phyloP scores from a whole-genome alignment of 139 green algal genomes.

The Dunaliella primolecta region DNA sequence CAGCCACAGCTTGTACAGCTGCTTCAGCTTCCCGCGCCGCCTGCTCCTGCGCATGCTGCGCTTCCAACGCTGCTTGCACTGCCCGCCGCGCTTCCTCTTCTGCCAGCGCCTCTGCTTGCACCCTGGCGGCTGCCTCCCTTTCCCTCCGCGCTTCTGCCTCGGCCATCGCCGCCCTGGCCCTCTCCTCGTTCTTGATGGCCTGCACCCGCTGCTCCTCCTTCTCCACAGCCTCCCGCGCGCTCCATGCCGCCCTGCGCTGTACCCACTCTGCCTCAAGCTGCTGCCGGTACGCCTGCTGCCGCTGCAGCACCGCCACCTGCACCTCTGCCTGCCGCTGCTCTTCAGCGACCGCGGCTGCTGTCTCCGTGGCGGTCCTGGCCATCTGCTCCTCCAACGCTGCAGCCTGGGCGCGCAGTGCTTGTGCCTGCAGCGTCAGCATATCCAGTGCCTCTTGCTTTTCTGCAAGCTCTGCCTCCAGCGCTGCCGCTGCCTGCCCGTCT shows the following conservation, averaged over 20 bases:
- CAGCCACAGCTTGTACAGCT: not conserved
- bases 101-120: not conserved
- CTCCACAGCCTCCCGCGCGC: not conserved
- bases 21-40: not conserved
- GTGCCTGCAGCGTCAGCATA: no score
- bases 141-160: not conserved
- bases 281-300: not conserved
- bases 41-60: not conserved
- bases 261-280: not conserved
- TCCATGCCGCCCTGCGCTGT: not conserved
- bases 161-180: not conserved
- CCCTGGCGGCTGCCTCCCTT: not conserved
- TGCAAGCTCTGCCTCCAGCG: not conserved
- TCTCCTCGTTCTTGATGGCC: not conserved
- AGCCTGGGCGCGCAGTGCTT: no score
- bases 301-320: not conserved
- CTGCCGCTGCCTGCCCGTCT: not conserved
- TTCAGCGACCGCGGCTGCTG: not conserved
- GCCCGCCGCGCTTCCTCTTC: not conserved
- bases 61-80: not conserved
- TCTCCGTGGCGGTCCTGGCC: no score
- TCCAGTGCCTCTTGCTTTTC: not conserved
- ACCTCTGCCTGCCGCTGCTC: not conserved
- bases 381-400: not conserved
- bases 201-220: not conserved